Evolutionary conservation across 75 land plant genomes (phyloP).

Genomic region (Larix kaempferi): DNA sequence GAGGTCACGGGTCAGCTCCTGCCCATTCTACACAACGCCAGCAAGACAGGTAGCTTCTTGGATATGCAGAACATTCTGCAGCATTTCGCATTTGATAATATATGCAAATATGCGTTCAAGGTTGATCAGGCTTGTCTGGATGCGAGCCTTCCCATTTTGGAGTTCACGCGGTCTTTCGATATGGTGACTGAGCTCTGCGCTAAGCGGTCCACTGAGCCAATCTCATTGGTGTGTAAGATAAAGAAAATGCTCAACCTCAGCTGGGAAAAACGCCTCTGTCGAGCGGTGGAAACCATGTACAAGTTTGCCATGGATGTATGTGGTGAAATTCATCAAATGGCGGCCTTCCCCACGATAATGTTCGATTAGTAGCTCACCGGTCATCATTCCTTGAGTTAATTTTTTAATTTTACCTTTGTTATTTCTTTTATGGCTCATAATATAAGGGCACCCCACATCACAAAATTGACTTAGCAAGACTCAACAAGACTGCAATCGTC

Average conservation of each 20-base stretch:
- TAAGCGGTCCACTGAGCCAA: constrained; percentile 28
- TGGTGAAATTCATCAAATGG: too few species aligned
- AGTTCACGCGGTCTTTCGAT: constrained; percentile 53
- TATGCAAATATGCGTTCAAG: constrained; percentile 59
- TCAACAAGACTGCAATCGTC: too few species aligned
- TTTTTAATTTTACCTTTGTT: too few species aligned
- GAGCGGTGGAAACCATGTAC: constrained; percentile 37
- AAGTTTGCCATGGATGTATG: constrained; percentile 31
- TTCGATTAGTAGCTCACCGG: too few species aligned
- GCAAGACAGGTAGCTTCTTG: background rate
- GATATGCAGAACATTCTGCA: constrained; percentile 68
- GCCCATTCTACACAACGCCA: background rate
- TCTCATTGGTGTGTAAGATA: constrained; percentile 45
- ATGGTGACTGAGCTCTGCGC: constrained; percentile 41
- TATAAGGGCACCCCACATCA: too few species aligned
- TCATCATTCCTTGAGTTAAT: too few species aligned
- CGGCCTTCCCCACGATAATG: too few species aligned
- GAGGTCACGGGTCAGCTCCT: constrained; percentile 18
- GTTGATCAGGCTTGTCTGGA: constrained; percentile 53
- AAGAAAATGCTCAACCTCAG: constrained; percentile 44
- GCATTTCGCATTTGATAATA: constrained; percentile 63
- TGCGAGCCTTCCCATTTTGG: too few species aligned
- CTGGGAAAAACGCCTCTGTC: constrained; percentile 40
- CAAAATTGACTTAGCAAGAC: too few species aligned
- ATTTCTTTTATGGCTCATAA: too few species aligned